A percentile compares a stretch with the other conserved stretches of the same genome.
Conservation (phyloP, 1,139 yeast species). For the Zygoascus hellenicus region DNA sequence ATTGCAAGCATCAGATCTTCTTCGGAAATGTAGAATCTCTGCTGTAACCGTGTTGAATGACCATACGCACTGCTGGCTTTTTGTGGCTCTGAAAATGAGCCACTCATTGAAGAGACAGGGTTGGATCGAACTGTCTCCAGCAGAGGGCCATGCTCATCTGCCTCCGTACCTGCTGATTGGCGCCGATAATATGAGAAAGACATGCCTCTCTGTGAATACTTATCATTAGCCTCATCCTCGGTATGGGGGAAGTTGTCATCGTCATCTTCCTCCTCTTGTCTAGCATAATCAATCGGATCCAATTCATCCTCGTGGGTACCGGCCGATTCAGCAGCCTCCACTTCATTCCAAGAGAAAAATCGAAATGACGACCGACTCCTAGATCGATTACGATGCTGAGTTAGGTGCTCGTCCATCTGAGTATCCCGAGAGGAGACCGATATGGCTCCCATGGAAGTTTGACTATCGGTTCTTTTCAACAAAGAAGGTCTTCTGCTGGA, state of each 20-base stretch:
- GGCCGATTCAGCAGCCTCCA: slow-evolving; percentile 77
- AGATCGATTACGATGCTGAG: slow-evolving; percentile 19
- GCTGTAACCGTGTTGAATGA: slow-evolving; percentile 33
- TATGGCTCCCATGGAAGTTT: not conserved
- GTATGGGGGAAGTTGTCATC: slow-evolving; percentile 12
- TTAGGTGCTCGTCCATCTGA: slow-evolving; percentile 16
- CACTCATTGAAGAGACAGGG: not conserved
- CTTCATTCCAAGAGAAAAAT: slow-evolving; percentile 77
- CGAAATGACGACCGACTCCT: slow-evolving; percentile 45
- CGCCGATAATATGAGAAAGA: slow-evolving; percentile 1
- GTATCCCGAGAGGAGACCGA: not conserved
- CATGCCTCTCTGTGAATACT: slow-evolving; percentile 1
- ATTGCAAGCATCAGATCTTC: slow-evolving; percentile 92
- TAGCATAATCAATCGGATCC: slow-evolving; percentile 39
- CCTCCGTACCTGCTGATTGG: slow-evolving; percentile 9
- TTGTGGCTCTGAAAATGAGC: not conserved
- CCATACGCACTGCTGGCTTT: slow-evolving; percentile 6
- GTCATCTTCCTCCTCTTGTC: slow-evolving; percentile 22
- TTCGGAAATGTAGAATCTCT: slow-evolving; percentile 87
- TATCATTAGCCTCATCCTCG: slow-evolving; percentile 11
- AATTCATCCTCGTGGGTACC: slow-evolving; percentile 62
- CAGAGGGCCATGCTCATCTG: slow-evolving; percentile 5
- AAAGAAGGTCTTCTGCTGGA: slow-evolving; percentile 7
- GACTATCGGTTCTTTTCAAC: slow-evolving; percentile 2
- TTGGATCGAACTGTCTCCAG: slow-evolving; percentile 1